Evolutionary conservation across 129 eudicot species (phyloP), one percentile per base, ranked within the genome.

Genomic region (Flaveria bidentis): DNA sequence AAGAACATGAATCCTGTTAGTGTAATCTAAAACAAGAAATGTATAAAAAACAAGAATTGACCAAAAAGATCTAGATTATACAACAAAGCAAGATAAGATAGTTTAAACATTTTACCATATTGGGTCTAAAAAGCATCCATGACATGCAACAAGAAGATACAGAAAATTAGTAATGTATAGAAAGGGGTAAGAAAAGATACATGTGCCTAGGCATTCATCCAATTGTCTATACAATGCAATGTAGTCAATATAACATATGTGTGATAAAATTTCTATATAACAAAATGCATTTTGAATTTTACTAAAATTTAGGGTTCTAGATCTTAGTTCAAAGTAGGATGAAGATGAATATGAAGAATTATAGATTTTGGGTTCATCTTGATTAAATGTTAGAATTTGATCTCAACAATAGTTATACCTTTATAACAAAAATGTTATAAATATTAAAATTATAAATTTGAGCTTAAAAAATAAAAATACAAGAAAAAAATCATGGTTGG

Each of bases 1-100:
- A 95, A 86, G 89, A 95, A 89, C 87, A 91, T 83, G 81, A 86
- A 91, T 83, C 99, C 99, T 16, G 78, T 88, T 52, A 95, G 88
- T 45, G 99, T 95, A 53, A 95, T 95, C 99, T 95, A 96, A 55
- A 76, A 69, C 78, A 39, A 56, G 36, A 72, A 77, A 76, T 6
- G 28, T 67, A 69, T 66, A 80, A 74, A 76, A 74, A 67, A 71
- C 57, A 28, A 45, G 39, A 47, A 26, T 14, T 20, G 79, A 36
- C 8, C 63, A 71, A 10, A 12, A 72, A 28, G 47, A 17, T 47
- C 74, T n/a, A 78, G 41, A 56, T 67, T 78, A 52, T 55, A 69
- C 28, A 71, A 26, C 60, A 77, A 50, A 2, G 12, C 28, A 76
- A 76, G 28, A 58, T 26, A 64, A 74, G 42, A 53, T 77, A 51